Evolutionary conservation across 352 stramenopile genomes (phyloP), one percentile per base, ranked within the genome.

Genomic region (Phytophthora citrophthora): DNA sequence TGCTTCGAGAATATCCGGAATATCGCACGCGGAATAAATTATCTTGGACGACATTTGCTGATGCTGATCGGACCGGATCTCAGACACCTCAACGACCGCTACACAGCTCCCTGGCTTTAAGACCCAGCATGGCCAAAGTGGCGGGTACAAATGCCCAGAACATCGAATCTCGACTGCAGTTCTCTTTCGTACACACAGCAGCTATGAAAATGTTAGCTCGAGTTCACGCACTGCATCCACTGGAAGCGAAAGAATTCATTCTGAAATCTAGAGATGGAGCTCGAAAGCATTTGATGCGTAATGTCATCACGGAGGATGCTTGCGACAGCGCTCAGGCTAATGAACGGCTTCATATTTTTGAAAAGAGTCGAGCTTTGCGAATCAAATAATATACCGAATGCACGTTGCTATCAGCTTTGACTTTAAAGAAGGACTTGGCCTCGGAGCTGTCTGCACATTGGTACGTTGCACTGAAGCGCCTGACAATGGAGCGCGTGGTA

Each of bases 1-100:
- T 92, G 13, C 50, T 94, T 36, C 58, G 83, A 6, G 77, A 89
- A 18, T 94, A 86, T 12, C 84, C 86, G 0, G 79, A 91, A 31
- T 91, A 91, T 54, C 77, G 82, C 18, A 44, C 45, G 8, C 72
- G 68, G 18, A 86, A 83, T 50, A 81, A 79, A 12, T 31, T 72
- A 11, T 67, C 78, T 0, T 93, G 83, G 83, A 90, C 78, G 0
- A 82, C 64, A 5, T 15, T 61, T 18, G 16, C 41, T 13, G 47
- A 44, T 7, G 2, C 48, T 0, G 41, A 61, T 6, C 32, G 18
- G 12, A 6, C 43, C 3, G 34, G 13, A 20, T 44, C 48, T 34
- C 31, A 41, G 8, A 18, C 16, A 4, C 34, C 46, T 10, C 26
- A 10, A 23, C 44, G 15, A 18, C 26, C 24, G 4, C 6, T 26